A percentile compares a stretch with the other conserved stretches of the same genome.
Evolutionary conservation across 202 grass and related monocot genomes (phyloP).

Genomic region (Setaria italica): DNA sequence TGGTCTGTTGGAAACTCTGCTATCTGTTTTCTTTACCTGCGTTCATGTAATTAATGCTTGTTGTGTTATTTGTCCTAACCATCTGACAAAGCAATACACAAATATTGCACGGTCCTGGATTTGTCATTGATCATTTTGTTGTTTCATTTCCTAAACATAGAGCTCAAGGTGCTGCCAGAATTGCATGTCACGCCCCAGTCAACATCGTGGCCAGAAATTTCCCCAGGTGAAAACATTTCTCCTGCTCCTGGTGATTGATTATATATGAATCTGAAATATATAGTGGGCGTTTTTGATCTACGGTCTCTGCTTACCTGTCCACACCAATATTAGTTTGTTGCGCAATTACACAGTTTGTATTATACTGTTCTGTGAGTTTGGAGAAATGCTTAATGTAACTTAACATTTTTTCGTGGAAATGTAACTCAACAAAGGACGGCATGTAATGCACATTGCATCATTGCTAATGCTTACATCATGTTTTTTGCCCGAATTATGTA

Average conservation of each 20-base stretch:
- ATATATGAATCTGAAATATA: not conserved
- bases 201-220: slow-evolving; percentile 24
- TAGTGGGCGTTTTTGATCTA: not conserved
- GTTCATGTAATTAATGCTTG: not conserved
- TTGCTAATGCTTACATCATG: not conserved
- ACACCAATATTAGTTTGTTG: slow-evolving; percentile 3
- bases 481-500: not conserved
- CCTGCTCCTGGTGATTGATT: not conserved
- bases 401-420: not conserved
- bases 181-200: slow-evolving; percentile 48
- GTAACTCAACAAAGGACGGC: not conserved
- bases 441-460: not conserved
- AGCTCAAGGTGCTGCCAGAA: slow-evolving; percentile 53
- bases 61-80: not conserved
- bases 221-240: slow-evolving; percentile 42
- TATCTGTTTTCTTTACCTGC: not conserved
- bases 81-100: not conserved
- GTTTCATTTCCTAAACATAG: slow-evolving; percentile 28
- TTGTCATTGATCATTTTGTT: not conserved
- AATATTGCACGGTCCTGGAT: not conserved
- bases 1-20: not conserved
- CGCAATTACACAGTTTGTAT: not conserved
- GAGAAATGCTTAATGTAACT: not conserved
- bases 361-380: not conserved
- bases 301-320: not conserved